phyloP scores from a whole-genome alignment of 148 eudicot species.

The Rhododendron kiyosumense region DNA sequence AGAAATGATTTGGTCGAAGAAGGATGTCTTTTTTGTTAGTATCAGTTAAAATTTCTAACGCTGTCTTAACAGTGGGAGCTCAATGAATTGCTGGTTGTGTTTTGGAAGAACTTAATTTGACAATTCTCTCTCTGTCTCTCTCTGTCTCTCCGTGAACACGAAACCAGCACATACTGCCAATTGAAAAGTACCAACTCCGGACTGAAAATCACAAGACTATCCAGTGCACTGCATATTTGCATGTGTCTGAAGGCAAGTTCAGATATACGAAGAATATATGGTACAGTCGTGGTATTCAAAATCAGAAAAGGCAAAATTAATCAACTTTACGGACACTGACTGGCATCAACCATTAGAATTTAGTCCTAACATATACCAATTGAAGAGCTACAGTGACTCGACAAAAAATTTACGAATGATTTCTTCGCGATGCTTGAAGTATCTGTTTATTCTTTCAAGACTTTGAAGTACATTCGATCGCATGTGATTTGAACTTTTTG shows the following conservation, averaged over 20 bases:
- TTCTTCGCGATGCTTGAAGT: neutral
- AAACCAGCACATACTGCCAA: neutral
- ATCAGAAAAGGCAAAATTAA: neutral
- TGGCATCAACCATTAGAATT: neutral
- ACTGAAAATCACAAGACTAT: neutral
- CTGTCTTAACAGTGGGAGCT: neutral
- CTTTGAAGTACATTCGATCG: conserved; percentile 47
- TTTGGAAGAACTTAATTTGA: conserved; percentile 1
- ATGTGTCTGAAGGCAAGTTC: neutral
- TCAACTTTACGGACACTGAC: neutral
- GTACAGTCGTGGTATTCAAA: neutral
- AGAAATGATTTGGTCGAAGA: neutral
- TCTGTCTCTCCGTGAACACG: neutral
- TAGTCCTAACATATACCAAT: neutral
- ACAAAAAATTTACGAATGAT: neutral
- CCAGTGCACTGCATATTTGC: neutral
- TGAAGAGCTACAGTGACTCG: neutral
- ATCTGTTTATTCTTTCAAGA: conserved; percentile 17
- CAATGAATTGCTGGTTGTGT: neutral
- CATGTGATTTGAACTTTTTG: conserved; percentile 76
- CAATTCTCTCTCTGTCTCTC: neutral
- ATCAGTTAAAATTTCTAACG: neutral
- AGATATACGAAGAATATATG: neutral
- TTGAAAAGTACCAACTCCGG: neutral
- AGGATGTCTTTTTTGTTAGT: conserved; percentile 3